phyloP scores from a whole-genome alignment of 2,329 filamentous ascomycete genomes.

The Cladophialophora yegresii region DNA sequence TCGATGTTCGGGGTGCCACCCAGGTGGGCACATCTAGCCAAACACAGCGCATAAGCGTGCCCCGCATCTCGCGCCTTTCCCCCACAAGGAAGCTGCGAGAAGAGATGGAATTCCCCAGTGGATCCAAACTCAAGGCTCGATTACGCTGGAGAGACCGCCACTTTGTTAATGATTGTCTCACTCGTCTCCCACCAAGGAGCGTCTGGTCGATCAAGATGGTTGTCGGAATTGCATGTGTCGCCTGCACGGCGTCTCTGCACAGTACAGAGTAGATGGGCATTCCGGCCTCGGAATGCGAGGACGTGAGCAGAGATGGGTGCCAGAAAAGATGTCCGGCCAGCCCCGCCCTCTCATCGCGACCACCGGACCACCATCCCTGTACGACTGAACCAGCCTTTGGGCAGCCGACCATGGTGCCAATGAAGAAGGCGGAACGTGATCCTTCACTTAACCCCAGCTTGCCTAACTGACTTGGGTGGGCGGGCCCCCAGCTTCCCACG shows the following conservation, averaged over 20 bases:
- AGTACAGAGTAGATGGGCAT: too few relatives aligned
- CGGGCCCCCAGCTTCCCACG: conserved; percentile 11
- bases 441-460: conserved; percentile 9
- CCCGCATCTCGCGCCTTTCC: conserved; percentile 12
- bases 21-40: neutral
- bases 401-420: conserved; percentile 5
- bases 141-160: neutral
- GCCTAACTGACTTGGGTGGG: conserved; percentile 10
- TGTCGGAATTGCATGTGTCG: neutral
- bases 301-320: conserved; percentile 1
- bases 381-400: conserved; percentile 4
- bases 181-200: neutral
- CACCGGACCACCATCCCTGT: conserved; percentile 2
- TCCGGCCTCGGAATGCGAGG: neutral
- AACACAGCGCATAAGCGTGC: neutral
- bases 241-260: neutral
- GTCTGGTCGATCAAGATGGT: neutral
- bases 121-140: neutral
- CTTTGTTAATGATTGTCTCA: neutral
- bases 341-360: conserved; percentile 5
- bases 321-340: neutral
- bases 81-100: conserved; percentile 14
- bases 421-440: neutral
- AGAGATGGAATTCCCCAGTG: neutral
- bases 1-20: neutral